Base-by-base conservation (phyloP, 2,329 filamentous ascomycete genomes). In the Ceratocystis lukuohia region DNA sequence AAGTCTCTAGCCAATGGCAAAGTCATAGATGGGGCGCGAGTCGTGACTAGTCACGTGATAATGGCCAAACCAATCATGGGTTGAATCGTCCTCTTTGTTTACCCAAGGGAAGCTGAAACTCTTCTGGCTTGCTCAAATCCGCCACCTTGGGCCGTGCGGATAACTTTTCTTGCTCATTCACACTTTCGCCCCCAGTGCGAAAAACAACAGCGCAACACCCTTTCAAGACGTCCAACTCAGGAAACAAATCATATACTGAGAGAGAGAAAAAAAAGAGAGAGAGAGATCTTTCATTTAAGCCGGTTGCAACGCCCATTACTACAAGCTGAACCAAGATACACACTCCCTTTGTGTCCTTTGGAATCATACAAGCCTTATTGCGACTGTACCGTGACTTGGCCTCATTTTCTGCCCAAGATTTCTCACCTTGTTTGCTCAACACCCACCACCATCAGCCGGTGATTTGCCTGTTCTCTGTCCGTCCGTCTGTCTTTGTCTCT, bases 101-200 rank as follows among this genome's bases (percentile, higher is more conserved):
- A 50, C 15, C 25, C 17, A 30, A 41, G 37, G 37, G 12, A 28
- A 57, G 53, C 53, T 33, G 53, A 28, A 30, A 30, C 53, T 7
- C 22, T 57, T 41, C 37, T 41, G 37, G 22, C 53, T 33, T 57
- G 22, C 8, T 30, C 53, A 57, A 33, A 33, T 12, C 53, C 53
- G 28, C 53, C 22, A 33, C 53, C 15, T 15, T 17, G 53, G 61
- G 57, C 65, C 65, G 50, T 64, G 65, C 65, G 61, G 57, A 67
- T 37, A 61, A 46, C 33, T 64, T 64, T 62, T 57, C 53, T 64
- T 44, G 22, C 61, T 64, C 41, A 66, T 61, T 56, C 53, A 67
- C 61, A 41, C 22, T 62, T 37, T 41, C 37, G 5, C 6, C 59
- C 66, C 66, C 66, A 67, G 66, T 67, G 66, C 66, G 66, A 67